Conservation (phyloP, 331 rosid species). For the Pyrus hybrid region DNA sequence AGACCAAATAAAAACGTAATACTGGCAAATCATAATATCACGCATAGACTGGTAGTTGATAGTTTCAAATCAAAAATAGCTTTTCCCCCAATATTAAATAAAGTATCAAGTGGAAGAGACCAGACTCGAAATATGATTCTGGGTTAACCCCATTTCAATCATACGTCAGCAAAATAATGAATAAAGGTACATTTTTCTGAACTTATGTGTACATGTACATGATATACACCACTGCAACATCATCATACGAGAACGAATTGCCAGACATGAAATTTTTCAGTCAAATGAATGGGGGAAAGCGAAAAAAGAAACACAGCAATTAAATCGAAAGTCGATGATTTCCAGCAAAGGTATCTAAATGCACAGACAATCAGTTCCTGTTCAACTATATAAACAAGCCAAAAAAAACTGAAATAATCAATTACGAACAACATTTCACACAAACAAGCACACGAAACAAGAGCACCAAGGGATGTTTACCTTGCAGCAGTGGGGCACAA, state of each 20-base stretch:
- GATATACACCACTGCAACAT: not conserved
- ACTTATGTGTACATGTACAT: not conserved
- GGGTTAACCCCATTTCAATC: not conserved
- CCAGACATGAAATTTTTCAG: not conserved
- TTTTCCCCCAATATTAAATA: not conserved
- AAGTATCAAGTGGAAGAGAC: not conserved
- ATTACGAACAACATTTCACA: not conserved
- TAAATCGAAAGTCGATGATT: not conserved
- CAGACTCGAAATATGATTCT: not conserved
- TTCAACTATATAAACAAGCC: not conserved
- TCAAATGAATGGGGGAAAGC: not conserved
- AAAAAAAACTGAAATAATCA: not conserved
- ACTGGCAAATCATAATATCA: not conserved
- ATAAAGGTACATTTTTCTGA: not conserved
- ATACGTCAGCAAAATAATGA: not conserved
- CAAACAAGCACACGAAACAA: not conserved
- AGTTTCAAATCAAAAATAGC: not conserved
- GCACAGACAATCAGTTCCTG: not conserved
- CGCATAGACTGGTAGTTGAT: not conserved
- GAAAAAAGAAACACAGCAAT: not conserved
- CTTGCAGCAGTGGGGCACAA: conserved; percentile 63
- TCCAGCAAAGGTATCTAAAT: not conserved
- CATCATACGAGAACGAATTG: not conserved
- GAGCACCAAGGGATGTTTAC: conserved; percentile 31
- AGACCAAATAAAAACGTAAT: not conserved